Base-by-base conservation (phyloP, 2,329 filamentous ascomycete species). In the Monilinia vaccinii-corymbosi region DNA sequence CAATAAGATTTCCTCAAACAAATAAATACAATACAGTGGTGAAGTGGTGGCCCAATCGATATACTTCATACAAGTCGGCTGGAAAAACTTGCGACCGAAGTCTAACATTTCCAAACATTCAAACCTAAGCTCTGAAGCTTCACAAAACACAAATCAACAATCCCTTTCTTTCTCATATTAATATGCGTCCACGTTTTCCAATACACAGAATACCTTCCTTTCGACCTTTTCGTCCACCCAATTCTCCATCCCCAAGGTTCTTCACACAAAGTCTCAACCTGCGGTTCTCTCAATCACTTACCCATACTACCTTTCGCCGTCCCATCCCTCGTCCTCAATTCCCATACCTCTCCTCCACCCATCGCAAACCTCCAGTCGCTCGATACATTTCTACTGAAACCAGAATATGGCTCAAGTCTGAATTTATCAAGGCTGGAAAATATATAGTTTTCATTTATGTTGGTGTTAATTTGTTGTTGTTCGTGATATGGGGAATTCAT, bases 321-420 rank as follows among this genome's bases (percentile, higher is more conserved):
- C 25, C 52, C 13, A 56, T 75, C 56, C 74, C 76, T 52, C 81
- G 85, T 34, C 85, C 85, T 45, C 83, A 87, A 70, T 75, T 87
- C 36, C 81, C 82, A 38, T 89, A 88, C 74, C 81, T 88, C 53
- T 75, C 79, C 31, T 73, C 71, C 13, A 61, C 68, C 38, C 75
- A 62, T 67, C 70, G 65, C 66, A 72, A 61, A 76, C 74, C 72
- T 70, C 73, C 71, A 69, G 40, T 58, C 66, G 81, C 82, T 4
- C 86, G 92, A 56, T 82, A 89, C 63, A 81, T 95, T 62, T 91
- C 88, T n/a, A 95, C 89, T 0, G 87, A 91, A 71, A 84, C 84
- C 63, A 87, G 84, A 65, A 76, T 78, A 63, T 90, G 85, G 77
- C 76, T 92, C 61, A 86, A 82, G 64, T 79, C 87, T 64, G 88